Evolutionary conservation across 176 grass and related monocot species (phyloP), one percentile per base, ranked within the genome.

Genomic region (Eragrostis nindensis): DNA sequence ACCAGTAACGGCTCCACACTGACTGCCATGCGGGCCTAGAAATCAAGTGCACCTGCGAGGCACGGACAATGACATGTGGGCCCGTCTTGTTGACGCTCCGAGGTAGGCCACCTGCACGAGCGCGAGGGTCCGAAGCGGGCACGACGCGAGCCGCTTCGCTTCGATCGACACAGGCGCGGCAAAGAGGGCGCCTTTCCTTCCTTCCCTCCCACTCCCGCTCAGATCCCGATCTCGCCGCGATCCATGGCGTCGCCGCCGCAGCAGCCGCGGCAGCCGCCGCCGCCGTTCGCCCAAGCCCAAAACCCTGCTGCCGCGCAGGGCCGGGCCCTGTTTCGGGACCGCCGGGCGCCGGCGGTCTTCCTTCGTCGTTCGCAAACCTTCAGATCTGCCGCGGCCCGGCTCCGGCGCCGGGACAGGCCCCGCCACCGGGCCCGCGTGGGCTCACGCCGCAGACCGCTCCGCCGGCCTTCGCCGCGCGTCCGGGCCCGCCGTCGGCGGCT

Each of bases 361-460:
- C 88, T 5, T 76, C 50, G 25, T 53, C 88, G 26, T 70, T 87
- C 69, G 77, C 92, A 44, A 93, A 90, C 48, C 77, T 90, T 13
- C 94, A 91, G 88, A 91, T 93, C 86, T 83, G 75, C 41, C 90
- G 67, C 81, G 61, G 55, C 14, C 13, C 77, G 15, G 15, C 47
- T 18, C 73, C 73, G 72, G 25, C 48, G 2, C 73, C 61, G 59
- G 61, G 55, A 21, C 21, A 48, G 15, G 19, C 56, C 17, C 73
- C 73, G 68, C 36, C 56, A 9, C 67, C 52, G 50, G 78, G 80
- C 7, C 85, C 70, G 1, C 55, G 52, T 26, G 47, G 86, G 40
- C 82, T 74, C 79, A 62, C 54, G 66, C 61, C 87, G 30, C 83
- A 85, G 72, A 41, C 50, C 42, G 74, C 81, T 4, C 57, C 87